A percentile compares a stretch with the other conserved stretches of the same genome.
phyloP scores from a whole-genome alignment of 768 basidiomycete genomes.

The Tulasnella calospora region DNA sequence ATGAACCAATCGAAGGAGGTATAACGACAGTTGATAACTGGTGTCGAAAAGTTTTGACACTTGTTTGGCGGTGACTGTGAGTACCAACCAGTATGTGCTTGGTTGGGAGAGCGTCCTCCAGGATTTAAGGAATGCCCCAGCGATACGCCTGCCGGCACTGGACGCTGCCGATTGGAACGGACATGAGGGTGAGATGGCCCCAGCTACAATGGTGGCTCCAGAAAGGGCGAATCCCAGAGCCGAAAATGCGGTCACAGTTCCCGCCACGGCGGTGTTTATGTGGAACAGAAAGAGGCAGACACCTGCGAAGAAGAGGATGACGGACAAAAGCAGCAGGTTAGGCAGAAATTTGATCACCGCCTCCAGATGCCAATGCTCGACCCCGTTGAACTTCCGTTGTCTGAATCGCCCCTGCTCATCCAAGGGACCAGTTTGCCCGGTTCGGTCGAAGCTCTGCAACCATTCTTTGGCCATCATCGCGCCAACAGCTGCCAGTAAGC shows the following conservation, averaged over 20 bases:
- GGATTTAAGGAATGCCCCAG: background rate
- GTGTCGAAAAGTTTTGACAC: too few relatives aligned
- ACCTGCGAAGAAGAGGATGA: background rate
- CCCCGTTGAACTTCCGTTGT: too few relatives aligned
- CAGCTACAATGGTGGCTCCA: background rate
- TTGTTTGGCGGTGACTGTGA: too few relatives aligned
- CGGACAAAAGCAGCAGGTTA: background rate
- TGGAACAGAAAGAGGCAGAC: background rate
- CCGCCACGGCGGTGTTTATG: background rate
- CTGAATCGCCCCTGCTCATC: too few relatives aligned
- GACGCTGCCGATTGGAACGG: background rate
- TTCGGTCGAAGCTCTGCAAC: too few relatives aligned
- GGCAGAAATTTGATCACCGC: background rate
- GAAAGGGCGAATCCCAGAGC: background rate
- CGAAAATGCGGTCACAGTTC: background rate
- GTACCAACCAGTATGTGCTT: background rate
- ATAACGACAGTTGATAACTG: too few relatives aligned
- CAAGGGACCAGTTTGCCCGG: too few relatives aligned
- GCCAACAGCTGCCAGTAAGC: too few relatives aligned
- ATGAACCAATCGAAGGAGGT: too few relatives aligned
- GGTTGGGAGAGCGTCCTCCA: background rate
- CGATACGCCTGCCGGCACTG: background rate
- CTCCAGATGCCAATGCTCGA: background rate
- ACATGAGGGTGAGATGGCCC: too few relatives aligned
- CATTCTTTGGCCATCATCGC: too few relatives aligned